Conservation (phyloP, 2,329 filamentous ascomycete genomes). For the Dactylellina leptospora region DNA sequence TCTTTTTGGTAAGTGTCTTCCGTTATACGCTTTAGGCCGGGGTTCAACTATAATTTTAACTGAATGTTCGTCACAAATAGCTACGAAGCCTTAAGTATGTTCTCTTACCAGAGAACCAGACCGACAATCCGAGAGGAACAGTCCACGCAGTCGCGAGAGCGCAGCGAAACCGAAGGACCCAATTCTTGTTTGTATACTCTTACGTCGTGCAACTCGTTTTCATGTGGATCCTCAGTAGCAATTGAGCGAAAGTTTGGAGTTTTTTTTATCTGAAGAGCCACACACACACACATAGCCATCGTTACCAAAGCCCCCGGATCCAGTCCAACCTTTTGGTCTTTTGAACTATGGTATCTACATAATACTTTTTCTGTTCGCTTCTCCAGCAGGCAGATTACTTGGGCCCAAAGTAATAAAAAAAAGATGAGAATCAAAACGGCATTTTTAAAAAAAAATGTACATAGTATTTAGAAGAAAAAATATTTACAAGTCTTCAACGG, state of each 20-base stretch:
- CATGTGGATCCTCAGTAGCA: slow-evolving; percentile 80
- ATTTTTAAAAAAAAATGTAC: slow-evolving; percentile 42
- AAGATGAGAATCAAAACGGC: neutral
- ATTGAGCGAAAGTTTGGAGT: slow-evolving; percentile 22
- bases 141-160: slow-evolving; percentile 76
- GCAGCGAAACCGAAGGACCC: slow-evolving; percentile 85
- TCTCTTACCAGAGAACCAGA: slow-evolving; percentile 81
- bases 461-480: slow-evolving; percentile 25
- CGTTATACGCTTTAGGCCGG: no score
- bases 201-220: slow-evolving; percentile 93
- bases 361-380: slow-evolving; percentile 13
- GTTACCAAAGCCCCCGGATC: neutral
- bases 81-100: slow-evolving; percentile 96
- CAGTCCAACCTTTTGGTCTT: neutral
- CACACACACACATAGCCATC: neutral
- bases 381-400: slow-evolving; percentile 11
- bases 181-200: slow-evolving; percentile 92
- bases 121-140: slow-evolving; percentile 72
- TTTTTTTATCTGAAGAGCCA: neutral
- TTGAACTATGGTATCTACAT: slow-evolving; percentile 29
- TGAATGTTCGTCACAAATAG: slow-evolving; percentile 62
- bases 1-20: slow-evolving; percentile 77
- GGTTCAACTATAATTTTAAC: neutral
- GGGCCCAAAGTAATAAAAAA: neutral
- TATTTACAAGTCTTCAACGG: slow-evolving; percentile 47